Evolutionary conservation across 2,329 filamentous ascomycete species (phyloP).

Genomic region (Ophiostoma angusticollis): DNA sequence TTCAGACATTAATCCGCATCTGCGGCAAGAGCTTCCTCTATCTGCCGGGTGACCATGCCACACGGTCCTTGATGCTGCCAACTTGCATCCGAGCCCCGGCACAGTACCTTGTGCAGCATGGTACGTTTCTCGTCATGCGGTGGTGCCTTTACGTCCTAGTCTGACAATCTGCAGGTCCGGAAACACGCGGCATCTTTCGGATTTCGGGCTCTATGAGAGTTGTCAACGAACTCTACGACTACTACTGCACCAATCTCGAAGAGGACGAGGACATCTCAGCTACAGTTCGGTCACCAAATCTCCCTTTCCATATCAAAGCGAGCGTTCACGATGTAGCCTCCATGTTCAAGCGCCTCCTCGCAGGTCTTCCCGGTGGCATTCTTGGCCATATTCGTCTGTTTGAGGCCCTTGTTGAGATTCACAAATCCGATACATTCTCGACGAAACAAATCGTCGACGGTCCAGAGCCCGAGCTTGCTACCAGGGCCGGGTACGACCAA

Average conservation of each 20-base stretch:
- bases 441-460: slow-evolving; percentile 23
- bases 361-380: slow-evolving; percentile 51
- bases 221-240: slow-evolving; percentile 47
- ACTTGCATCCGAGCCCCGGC: slow-evolving; percentile 54
- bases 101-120: slow-evolving; percentile 49
- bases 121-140: slow-evolving; percentile 25
- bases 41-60: slow-evolving; percentile 45
- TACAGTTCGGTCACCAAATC: slow-evolving; percentile 45
- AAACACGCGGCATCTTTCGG: slow-evolving; percentile 48
- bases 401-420: slow-evolving; percentile 48
- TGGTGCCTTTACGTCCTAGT: neutral
- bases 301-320: slow-evolving; percentile 47
- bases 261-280: slow-evolving; percentile 34
- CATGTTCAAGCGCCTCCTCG: slow-evolving; percentile 52
- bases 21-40: slow-evolving; percentile 51
- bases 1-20: slow-evolving; percentile 47
- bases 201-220: slow-evolving; percentile 45
- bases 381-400: slow-evolving; percentile 50
- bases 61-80: slow-evolving; percentile 44
- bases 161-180: slow-evolving; percentile 18
- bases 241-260: slow-evolving; percentile 43
- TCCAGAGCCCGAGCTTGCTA: too few relatives aligned
- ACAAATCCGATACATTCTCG: slow-evolving; percentile 21
- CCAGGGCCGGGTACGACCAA: slow-evolving; percentile 38
- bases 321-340: slow-evolving; percentile 54